Evolutionary conservation across 331 rosid species (phyloP), one percentile per base, ranked within the genome.

Genomic region (Phaseolus coccineus): DNA sequence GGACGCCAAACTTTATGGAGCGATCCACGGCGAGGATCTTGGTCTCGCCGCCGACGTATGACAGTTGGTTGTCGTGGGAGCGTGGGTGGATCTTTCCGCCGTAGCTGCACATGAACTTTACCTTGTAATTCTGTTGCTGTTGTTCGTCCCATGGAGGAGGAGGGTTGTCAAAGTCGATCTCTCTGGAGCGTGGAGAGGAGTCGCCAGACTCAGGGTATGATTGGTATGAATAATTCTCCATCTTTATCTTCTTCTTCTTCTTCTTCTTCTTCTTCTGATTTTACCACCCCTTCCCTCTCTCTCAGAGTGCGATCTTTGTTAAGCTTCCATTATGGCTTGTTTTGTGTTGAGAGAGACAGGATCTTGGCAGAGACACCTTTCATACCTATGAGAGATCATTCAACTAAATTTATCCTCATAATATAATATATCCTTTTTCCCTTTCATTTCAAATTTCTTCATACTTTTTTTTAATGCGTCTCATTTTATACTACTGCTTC

Each of bases 1-100:
- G 39, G 74, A 81, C 4, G 6, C 87, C 2, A 71, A 95, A 88
- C 81, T 95, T 95, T 84, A 76, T 48, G 80, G 59, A 58, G 15
- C 93, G 97, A 50, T 95, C 98, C 24, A 88, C 97, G 84, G 94
- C 92, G 58, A 94, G 89, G 86, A 94, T 94, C 85, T 94, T 94
- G 47, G 98, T 95, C 57, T 91, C 99, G 16, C 99, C 99, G 63
- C 93, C 97, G 71, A 89, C 87, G 83, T 92, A 95, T 72, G 94
- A 91, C 63, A 95, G 96, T 16, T 85, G 90, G 71, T 92, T 95
- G 71, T 95, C 99, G 79, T 92, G 97, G 3, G 87, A 81, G 5
- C 99, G 97, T 2, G 97, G 99, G 19, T 88, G 93, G 91, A 95
- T 95, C 88, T 95, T 95, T 1, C 99, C 99, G 48, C 97, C 96